These are phyloP conservation scores for Kappamyces sp. DNA, from an alignment of 192 early-diverging fungal species.

Conservation along the genomic window DNA sequence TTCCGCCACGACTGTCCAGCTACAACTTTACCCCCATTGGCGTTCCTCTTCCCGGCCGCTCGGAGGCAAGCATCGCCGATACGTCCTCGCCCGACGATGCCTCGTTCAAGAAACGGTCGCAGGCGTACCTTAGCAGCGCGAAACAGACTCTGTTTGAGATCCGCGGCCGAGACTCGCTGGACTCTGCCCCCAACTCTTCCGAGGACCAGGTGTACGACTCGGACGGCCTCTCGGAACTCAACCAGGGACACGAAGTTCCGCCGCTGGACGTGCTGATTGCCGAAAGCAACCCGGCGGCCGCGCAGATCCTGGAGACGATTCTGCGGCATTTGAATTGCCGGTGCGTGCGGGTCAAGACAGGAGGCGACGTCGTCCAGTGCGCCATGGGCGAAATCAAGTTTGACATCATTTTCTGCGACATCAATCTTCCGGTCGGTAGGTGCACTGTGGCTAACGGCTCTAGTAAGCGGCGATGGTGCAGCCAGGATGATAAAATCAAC, in stretches of 20 bases:
- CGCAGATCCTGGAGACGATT: constrained; percentile 88
- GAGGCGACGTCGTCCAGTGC: constrained; percentile 83
- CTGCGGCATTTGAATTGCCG: constrained; percentile 65
- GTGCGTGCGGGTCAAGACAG: constrained; percentile 81
- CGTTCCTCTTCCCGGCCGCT: too few relatives aligned
- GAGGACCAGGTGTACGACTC: neutral
- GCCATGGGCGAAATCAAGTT: constrained; percentile 85
- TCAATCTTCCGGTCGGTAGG: constrained; percentile 88
- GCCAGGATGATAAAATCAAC: constrained; percentile 93
- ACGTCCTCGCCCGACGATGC: too few relatives aligned
- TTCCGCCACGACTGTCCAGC: too few relatives aligned
- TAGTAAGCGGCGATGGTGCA: constrained; percentile 87
- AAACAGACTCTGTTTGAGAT: constrained; percentile 11
- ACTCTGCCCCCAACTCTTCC: neutral
- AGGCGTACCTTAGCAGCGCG: constrained; percentile 8
- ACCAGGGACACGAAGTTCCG: neutral
- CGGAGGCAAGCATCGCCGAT: too few relatives aligned
- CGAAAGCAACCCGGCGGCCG: constrained; percentile 86
- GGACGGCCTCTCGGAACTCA: neutral
- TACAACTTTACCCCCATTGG: too few relatives aligned
- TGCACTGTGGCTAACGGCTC: constrained; percentile 6
- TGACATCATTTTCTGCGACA: constrained; percentile 92
- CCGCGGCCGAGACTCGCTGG: neutral
- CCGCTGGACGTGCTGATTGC: constrained; percentile 62
- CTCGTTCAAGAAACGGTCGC: constrained; percentile 2